phyloP scores from a whole-genome alignment of 176 grass and related monocot species.

The Cenchrus purpureus region DNA sequence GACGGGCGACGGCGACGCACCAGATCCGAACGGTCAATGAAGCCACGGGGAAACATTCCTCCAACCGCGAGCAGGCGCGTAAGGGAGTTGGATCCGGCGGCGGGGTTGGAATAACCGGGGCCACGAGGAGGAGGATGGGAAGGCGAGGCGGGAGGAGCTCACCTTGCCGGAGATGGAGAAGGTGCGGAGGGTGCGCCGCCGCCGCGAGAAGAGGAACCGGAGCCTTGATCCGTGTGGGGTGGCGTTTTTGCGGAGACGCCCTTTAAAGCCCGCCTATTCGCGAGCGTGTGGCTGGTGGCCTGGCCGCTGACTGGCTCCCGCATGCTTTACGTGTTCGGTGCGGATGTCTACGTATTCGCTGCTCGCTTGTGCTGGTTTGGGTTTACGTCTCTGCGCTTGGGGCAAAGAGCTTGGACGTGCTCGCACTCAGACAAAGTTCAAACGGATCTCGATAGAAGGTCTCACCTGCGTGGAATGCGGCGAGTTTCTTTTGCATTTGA shows the following conservation, averaged over 20 bases:
- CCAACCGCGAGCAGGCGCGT: no score
- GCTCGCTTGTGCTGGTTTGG: neutral
- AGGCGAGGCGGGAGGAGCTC: neutral
- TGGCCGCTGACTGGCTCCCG: neutral
- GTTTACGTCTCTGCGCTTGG: neutral
- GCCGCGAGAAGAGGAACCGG: neutral
- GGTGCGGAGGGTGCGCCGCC: constrained; percentile 21
- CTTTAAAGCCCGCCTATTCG: constrained; percentile 12
- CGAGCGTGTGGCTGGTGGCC: neutral
- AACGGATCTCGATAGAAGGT: no score
- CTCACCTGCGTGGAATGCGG: no score
- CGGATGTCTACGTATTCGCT: neutral
- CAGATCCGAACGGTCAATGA: constrained; percentile 14
- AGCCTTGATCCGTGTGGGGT: neutral
- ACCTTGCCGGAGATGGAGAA: constrained; percentile 29
- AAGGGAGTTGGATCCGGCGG: no score
- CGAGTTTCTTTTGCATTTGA: no score
- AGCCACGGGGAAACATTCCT: no score
- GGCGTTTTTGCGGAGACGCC: constrained; percentile 22
- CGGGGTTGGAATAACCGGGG: neutral
- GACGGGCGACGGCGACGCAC: neutral
- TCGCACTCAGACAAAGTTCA: no score
- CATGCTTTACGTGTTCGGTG: neutral
- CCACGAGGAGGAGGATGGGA: neutral
- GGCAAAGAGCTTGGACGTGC: no score